Evolutionary conservation across 345 rosid genomes (phyloP).

Genomic region (Noccaea bulbosa): DNA sequence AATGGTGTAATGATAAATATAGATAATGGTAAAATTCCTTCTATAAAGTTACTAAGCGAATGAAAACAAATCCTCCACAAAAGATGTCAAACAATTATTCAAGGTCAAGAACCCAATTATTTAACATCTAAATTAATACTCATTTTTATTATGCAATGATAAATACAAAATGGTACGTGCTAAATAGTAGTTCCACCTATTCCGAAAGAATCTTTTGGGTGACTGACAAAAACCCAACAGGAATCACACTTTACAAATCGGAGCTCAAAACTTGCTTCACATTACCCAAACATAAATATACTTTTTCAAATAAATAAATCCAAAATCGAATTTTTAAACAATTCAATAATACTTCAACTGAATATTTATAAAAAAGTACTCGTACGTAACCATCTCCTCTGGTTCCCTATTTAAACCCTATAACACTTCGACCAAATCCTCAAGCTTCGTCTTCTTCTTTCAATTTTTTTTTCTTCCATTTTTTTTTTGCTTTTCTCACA

Average conservation of each 20-base stretch:
- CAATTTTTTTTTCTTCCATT: neutral
- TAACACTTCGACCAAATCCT: slow-evolving; percentile 34
- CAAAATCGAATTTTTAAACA: slow-evolving; percentile 16
- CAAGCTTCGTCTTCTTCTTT: slow-evolving; percentile 30
- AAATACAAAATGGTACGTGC: slow-evolving; percentile 26
- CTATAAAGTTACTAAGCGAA: neutral
- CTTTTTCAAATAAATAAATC: slow-evolving; percentile 21
- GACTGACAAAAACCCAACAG: slow-evolving; percentile 48
- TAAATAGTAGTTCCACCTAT: slow-evolving; percentile 45
- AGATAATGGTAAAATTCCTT: neutral
- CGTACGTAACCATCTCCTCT: slow-evolving; percentile 24
- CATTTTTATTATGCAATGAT: slow-evolving; percentile 7
- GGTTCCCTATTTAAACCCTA: slow-evolving; percentile 38
- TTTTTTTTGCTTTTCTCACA: slow-evolving; percentile 7
- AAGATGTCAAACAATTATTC: slow-evolving; percentile 32
- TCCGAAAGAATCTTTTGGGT: slow-evolving; percentile 41
- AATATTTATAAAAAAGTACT: neutral
- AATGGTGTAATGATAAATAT: no score
- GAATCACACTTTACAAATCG: slow-evolving; percentile 42
- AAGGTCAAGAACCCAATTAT: slow-evolving; percentile 26
- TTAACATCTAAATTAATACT: slow-evolving; percentile 8
- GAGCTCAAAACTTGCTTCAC: slow-evolving; percentile 42
- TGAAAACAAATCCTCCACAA: slow-evolving; percentile 22
- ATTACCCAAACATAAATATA: slow-evolving; percentile 36
- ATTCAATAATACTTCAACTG: neutral